A percentile compares a stretch with the other conserved stretches of the same genome.
Conservation (phyloP, 2,329 filamentous ascomycete species). For the Pseudocercospora musae region DNA sequence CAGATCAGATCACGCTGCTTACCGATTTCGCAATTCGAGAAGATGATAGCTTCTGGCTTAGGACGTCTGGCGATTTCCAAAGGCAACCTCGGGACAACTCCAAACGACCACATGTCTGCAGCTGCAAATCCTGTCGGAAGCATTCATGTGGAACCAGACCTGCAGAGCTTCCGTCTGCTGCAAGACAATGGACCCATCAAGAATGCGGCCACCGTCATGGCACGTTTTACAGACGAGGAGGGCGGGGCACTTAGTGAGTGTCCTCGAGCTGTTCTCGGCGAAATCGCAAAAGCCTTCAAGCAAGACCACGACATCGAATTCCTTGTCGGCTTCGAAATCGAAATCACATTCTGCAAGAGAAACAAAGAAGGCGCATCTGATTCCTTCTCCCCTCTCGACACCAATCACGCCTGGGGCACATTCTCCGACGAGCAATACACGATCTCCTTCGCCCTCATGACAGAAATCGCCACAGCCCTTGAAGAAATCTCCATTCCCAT, state of each 20-base stretch:
- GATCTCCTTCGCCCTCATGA: conserved; percentile 56
- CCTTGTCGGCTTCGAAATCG: conserved; percentile 75
- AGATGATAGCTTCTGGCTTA: conserved; percentile 34
- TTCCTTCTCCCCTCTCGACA: conserved; percentile 47
- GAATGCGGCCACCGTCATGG: conserved; percentile 63
- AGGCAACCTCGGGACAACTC: conserved; percentile 63
- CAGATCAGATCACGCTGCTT: conserved; percentile 65
- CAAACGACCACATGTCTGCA: conserved; percentile 59
- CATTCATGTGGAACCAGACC: conserved; percentile 64
- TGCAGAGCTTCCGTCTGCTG: conserved; percentile 57
- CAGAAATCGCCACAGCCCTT: conserved; percentile 63
- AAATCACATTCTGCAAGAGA: conserved; percentile 63
- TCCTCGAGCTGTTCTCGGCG: conserved; percentile 51
- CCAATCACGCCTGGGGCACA: conserved; percentile 69
- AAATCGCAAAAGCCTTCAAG: conserved; percentile 52
- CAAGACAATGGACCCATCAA: conserved; percentile 44
- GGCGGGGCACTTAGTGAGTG: conserved; percentile 56
- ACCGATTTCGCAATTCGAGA: conserved; percentile 52
- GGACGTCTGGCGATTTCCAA: conserved; percentile 58
- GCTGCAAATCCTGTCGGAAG: conserved; percentile 60
- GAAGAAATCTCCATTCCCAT: conserved; percentile 61
- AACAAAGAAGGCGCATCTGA: conserved; percentile 4
- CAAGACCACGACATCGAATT: conserved; percentile 55
- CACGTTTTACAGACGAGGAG: conserved; percentile 60
- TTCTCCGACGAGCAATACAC: conserved; percentile 61